These are phyloP conservation scores for Penicillium sp. DNA, from an alignment of 2,329 filamentous ascomycete genomes.

Conservation along the genomic window DNA sequence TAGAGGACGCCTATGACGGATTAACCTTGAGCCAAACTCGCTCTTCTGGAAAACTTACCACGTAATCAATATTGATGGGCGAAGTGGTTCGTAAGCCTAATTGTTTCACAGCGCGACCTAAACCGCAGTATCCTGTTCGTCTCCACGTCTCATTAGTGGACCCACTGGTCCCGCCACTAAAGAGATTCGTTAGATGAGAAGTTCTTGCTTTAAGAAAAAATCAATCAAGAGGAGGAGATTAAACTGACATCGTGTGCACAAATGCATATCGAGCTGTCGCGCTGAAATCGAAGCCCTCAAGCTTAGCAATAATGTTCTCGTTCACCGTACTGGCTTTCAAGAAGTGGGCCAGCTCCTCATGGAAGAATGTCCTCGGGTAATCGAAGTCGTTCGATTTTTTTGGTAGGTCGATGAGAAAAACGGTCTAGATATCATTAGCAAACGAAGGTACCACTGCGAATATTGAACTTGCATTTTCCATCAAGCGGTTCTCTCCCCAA, in stretches of 20 bases:
- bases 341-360: constrained; percentile 70
- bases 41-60: constrained; percentile 50
- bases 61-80: constrained; percentile 69
- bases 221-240: too few species aligned
- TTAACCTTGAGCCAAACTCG: constrained; percentile 8
- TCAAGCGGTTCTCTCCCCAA: constrained; percentile 75
- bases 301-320: constrained; percentile 63
- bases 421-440: constrained; percentile 47
- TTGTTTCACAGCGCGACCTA: constrained; percentile 65
- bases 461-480: constrained; percentile 71
- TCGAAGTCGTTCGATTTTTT: constrained; percentile 30
- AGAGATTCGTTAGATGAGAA: constrained; percentile 2
- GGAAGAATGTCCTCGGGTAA: constrained; percentile 56
- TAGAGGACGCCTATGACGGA: constrained; percentile 66
- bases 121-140: constrained; percentile 70
- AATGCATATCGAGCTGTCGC: constrained; percentile 72
- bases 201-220: not conserved
- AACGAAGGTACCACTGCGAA: not conserved
- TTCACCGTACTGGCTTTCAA: constrained; percentile 66
- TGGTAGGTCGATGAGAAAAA: constrained; percentile 92
- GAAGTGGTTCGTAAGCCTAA: constrained; percentile 61
- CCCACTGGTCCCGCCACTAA: constrained; percentile 52
- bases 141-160: constrained; percentile 42
- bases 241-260: constrained; percentile 77
- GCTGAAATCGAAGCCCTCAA: constrained; percentile 79